These are phyloP conservation scores for Fraxinus baroniana DNA, from an alignment of 305 asterid species.

Conservation along the genomic window DNA sequence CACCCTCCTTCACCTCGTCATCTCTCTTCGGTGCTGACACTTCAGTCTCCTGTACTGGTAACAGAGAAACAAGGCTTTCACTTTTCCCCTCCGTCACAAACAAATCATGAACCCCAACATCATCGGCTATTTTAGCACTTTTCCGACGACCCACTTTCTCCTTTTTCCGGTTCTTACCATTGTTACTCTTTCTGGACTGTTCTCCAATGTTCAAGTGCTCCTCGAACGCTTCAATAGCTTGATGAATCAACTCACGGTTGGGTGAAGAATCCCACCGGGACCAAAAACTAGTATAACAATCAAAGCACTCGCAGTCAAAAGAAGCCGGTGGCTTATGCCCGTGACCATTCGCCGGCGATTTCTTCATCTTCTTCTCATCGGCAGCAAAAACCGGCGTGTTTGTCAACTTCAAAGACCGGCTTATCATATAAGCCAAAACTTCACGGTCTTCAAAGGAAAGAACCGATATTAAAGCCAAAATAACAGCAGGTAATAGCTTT, in stretches of 20 bases:
- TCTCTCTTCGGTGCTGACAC: too few species aligned
- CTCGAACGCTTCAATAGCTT: constrained; percentile 59
- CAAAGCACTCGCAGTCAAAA: constrained; percentile 62
- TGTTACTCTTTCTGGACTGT: constrained; percentile 2
- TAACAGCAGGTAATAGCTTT: constrained; percentile 54
- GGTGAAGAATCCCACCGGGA: constrained; percentile 56
- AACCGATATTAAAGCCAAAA: constrained; percentile 42
- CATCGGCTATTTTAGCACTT: not conserved
- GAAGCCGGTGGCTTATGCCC: constrained; percentile 34
- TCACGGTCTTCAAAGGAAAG: constrained; percentile 56
- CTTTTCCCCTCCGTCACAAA: constrained; percentile 14
- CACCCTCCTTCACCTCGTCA: too few species aligned
- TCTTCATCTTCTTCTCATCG: constrained; percentile 18
- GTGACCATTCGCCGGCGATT: constrained; percentile 7
- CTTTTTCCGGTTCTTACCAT: constrained; percentile 22
- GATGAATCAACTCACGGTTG: constrained; percentile 58
- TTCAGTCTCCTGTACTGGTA: constrained; percentile 6
- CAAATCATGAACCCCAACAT: not conserved
- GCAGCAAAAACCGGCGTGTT: constrained; percentile 21
- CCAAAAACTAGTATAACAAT: constrained; percentile 66
- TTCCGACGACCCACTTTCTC: constrained; percentile 36
- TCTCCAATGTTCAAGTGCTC: constrained; percentile 38
- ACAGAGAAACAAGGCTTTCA: constrained; percentile 2
- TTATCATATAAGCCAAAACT: constrained; percentile 60
- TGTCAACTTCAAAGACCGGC: constrained; percentile 49